Evolutionary conservation across 2,329 filamentous ascomycete species (phyloP), one percentile per base, ranked within the genome.

Genomic region (Venturia carpophila): DNA sequence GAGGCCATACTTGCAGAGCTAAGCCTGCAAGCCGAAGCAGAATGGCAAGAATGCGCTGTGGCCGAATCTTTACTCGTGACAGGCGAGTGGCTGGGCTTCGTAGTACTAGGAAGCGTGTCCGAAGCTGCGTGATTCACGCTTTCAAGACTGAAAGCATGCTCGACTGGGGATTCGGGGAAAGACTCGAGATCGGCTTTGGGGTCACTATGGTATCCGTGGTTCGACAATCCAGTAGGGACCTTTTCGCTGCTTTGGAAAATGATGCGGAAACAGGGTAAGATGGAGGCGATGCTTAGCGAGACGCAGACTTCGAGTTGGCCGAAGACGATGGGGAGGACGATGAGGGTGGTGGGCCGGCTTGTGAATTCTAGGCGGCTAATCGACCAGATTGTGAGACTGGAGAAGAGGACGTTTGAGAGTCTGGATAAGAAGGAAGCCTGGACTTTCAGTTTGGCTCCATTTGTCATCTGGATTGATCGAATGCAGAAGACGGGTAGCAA

Each of bases 221-320:
- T 60, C 5, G 47, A 34, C 1, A 63, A 37, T n/a, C 49, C 52
- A 21, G 34, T 39, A 24, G 56, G 43, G 11, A 49, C 39, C 15
- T 41, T 49, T 34, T 63, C 64, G 60, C 24, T 56, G 43, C 60
- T 56, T 43, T 63, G 64, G 60, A 66, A 66, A 19, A 66, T 41
- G 5, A 66, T 42, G 3, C 64, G 64, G 37, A 66, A 63, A 58
- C 60, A 66, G 21, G 64, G 64, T 24, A 66, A 19, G 34, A 66
- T 34, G 13, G 64, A 37, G 30, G 55, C 56, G 39, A 63, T 66
- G 60, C 24, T 21, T 13, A 66, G 19, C 5, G 60, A 66, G 19
- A 62, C 30, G 34, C 58, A 43, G 7, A 66, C 17, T 21, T 66
- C 37, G 27, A 63, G 34, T 42, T 66, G 64, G 27, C 39, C 21